A percentile compares a stretch with the other conserved stretches of the same genome.
phyloP scores from a whole-genome alignment of 179 eudicot genomes.

The Monotropa hypopitys region DNA sequence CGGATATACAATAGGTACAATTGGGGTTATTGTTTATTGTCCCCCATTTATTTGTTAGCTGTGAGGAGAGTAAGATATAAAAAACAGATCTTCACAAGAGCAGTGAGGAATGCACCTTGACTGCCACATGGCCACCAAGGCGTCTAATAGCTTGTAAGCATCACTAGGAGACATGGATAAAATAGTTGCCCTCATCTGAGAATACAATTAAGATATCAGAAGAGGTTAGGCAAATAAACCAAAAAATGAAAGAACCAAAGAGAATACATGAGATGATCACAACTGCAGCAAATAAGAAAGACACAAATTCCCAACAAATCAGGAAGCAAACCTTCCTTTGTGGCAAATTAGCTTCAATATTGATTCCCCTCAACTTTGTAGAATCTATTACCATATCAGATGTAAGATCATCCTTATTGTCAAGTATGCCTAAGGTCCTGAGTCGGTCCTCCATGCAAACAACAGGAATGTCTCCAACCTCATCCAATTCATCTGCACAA shows the following conservation, averaged over 20 bases:
- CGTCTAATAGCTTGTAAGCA: conserved; percentile 41
- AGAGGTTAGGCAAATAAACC: not conserved
- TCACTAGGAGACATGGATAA: conserved; percentile 45
- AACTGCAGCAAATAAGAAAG: not conserved
- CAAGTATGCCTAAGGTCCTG: conserved; percentile 54
- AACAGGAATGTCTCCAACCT: conserved; percentile 19
- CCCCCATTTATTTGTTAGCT: not conserved
- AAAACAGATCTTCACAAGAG: not conserved
- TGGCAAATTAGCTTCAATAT: conserved; percentile 46
- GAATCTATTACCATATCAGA: conserved; percentile 24
- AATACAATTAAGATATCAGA: conserved; percentile 6
- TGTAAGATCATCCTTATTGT: conserved; percentile 19
- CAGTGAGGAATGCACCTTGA: conserved; percentile 41
- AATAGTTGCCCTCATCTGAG: conserved; percentile 59
- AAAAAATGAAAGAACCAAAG: not conserved
- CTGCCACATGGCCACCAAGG: conserved; percentile 57
- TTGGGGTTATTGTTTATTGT: not conserved
- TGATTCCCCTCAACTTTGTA: conserved; percentile 33
- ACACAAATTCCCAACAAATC: not conserved
- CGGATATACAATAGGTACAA: not conserved
- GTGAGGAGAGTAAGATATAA: not conserved
- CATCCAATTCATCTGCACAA: conserved; percentile 27
- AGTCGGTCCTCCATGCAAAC: conserved; percentile 67
- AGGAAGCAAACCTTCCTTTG: conserved; percentile 48
- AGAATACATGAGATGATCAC: not conserved